Conservation (phyloP, 768 basidiomycete species). For the Leccinum variicolor region DNA sequence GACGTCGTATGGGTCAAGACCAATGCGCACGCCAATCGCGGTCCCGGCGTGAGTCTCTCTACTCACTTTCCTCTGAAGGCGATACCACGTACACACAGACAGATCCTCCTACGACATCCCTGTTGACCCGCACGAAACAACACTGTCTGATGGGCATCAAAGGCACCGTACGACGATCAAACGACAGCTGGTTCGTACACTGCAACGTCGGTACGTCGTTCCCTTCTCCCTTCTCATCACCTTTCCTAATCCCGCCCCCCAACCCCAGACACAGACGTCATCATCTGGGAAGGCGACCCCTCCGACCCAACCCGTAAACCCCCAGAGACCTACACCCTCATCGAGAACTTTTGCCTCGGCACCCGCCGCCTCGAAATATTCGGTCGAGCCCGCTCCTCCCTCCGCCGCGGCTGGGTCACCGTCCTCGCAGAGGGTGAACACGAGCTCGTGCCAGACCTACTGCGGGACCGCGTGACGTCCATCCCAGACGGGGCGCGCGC, state of each 20-base stretch:
- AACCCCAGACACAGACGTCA: constrained; percentile 80
- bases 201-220: constrained; percentile 84
- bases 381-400: constrained; percentile 60
- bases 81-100: constrained; percentile 43
- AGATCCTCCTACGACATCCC: constrained; percentile 80
- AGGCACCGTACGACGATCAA: constrained; percentile 93
- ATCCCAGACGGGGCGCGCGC: constrained; percentile 30
- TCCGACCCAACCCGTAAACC: constrained; percentile 71
- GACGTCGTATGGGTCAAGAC: constrained; percentile 98
- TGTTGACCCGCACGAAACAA: constrained; percentile 88
- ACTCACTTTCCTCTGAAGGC: background rate
- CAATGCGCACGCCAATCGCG: constrained; percentile 66
- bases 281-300: constrained; percentile 91
- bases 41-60: constrained; percentile 59
- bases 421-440: constrained; percentile 66
- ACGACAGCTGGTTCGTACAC: constrained; percentile 95
- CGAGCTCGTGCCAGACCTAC: constrained; percentile 41
- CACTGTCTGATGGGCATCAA: constrained; percentile 97
- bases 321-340: constrained; percentile 88
- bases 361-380: constrained; percentile 89
- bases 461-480: constrained; percentile 29
- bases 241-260: background rate
- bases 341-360: constrained; percentile 97
- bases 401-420: constrained; percentile 92
- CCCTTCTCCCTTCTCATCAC: background rate